phyloP scores from a whole-genome alignment of 371 early-diverging fungal genomes.

The Dinochytrium kinnereticum region DNA sequence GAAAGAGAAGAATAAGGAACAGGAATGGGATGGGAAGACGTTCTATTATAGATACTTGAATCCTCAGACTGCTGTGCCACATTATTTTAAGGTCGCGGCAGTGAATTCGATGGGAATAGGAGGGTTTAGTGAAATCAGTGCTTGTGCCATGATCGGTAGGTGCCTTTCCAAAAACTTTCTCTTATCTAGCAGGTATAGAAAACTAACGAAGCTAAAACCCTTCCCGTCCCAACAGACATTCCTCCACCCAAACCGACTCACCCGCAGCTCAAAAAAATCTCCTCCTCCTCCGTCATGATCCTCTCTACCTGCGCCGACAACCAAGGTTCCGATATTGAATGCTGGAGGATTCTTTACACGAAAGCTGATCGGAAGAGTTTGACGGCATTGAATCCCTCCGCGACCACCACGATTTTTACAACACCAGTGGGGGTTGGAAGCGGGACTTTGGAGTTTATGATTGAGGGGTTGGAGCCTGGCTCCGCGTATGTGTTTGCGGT shows the following conservation, averaged over 20 bases:
- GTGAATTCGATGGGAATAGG: slow-evolving; percentile 45
- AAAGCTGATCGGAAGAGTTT: background rate
- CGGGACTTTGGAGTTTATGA: slow-evolving; percentile 24
- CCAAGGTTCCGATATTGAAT: slow-evolving; percentile 33
- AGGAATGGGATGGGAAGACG: too few relatives aligned
- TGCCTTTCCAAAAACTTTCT: too few relatives aligned
- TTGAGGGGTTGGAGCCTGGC: slow-evolving; percentile 36
- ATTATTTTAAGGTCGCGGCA: slow-evolving; percentile 49
- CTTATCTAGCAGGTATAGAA: too few relatives aligned
- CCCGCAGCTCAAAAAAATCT: slow-evolving; percentile 37
- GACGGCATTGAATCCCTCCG: background rate
- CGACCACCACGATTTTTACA: slow-evolving; percentile 19
- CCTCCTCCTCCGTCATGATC: slow-evolving; percentile 29
- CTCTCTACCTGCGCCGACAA: slow-evolving; percentile 11
- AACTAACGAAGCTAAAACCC: too few relatives aligned
- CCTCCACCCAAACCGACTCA: slow-evolving; percentile 33
- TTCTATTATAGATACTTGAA: slow-evolving; percentile 29
- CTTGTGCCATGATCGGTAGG: slow-evolving; percentile 35
- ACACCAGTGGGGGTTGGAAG: slow-evolving; percentile 4
- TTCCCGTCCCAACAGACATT: slow-evolving; percentile 25
- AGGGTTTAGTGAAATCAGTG: slow-evolving; percentile 31
- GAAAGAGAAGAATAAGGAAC: background rate
- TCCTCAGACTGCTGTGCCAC: slow-evolving; percentile 35
- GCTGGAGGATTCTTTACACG: slow-evolving; percentile 25
- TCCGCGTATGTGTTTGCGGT: slow-evolving; percentile 38